phyloP scores from a whole-genome alignment of 805 yeast genomes.

The Starmerella riodocensis region DNA sequence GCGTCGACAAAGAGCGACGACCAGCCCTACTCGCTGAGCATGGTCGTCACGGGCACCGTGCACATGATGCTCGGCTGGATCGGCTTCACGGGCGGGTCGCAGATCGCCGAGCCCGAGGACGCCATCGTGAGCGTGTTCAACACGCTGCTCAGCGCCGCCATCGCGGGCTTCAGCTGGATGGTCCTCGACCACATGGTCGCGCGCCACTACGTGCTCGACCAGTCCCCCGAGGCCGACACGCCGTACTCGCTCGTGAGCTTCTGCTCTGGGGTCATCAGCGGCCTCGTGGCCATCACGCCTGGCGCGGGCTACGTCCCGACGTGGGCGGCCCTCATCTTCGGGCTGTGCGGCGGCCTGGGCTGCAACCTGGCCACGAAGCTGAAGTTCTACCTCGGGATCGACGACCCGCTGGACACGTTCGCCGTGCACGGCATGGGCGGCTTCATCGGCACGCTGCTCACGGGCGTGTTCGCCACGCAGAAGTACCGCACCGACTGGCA shows the following conservation, averaged over 20 bases:
- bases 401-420: slow-evolving; percentile 94
- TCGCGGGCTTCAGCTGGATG: slow-evolving; percentile 36
- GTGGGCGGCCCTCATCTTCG: slow-evolving; percentile 66
- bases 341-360: slow-evolving; percentile 55
- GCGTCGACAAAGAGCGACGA: slow-evolving; percentile 23
- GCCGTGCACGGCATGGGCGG: slow-evolving; percentile 39
- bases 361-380: slow-evolving; percentile 81
- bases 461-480: slow-evolving; percentile 87
- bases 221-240: background rate
- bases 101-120: slow-evolving; percentile 26
- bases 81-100: slow-evolving; percentile 65
- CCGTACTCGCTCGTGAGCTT: slow-evolving; percentile 90
- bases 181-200: slow-evolving; percentile 29
- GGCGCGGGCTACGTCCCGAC: slow-evolving; percentile 91
- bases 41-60: slow-evolving; percentile 54
- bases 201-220: background rate
- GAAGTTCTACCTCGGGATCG: slow-evolving; percentile 58
- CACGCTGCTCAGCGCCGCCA: slow-evolving; percentile 40
- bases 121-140: slow-evolving; percentile 41
- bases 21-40: slow-evolving; percentile 53
- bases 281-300: slow-evolving; percentile 90
- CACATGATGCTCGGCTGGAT: slow-evolving; percentile 68
- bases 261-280: slow-evolving; percentile 88
- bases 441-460: slow-evolving; percentile 42
- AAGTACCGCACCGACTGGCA: slow-evolving; percentile 41